These are phyloP conservation scores for Diaporthe humulicola DNA, from an alignment of 2,329 filamentous ascomycete genomes.

Conservation along the genomic window DNA sequence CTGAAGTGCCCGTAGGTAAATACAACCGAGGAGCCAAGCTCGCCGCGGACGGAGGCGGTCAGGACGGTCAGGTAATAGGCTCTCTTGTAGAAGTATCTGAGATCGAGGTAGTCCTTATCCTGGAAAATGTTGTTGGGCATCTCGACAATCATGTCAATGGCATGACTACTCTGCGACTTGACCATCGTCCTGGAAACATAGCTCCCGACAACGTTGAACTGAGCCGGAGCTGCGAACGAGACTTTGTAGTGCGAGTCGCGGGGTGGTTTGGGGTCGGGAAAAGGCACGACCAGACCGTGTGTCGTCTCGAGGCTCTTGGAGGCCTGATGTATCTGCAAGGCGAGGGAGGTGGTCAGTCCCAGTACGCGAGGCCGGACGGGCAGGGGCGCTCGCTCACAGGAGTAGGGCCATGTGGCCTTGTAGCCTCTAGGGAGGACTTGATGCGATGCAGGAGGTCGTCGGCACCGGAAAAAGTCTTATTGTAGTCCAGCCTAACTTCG, in stretches of 20 bases:
- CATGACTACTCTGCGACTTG: slow-evolving; percentile 69
- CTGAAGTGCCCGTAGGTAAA: slow-evolving; percentile 76
- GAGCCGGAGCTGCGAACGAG: slow-evolving; percentile 79
- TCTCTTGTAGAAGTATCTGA: slow-evolving; percentile 94
- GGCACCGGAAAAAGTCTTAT: slow-evolving; percentile 60
- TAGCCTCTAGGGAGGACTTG: slow-evolving; percentile 66
- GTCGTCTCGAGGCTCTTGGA: slow-evolving; percentile 75
- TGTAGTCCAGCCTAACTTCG: slow-evolving; percentile 67
- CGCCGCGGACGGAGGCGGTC: slow-evolving; percentile 75
- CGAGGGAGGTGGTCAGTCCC: not conserved
- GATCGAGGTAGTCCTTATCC: slow-evolving; percentile 93
- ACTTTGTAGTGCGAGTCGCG: slow-evolving; percentile 86
- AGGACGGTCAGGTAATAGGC: slow-evolving; percentile 92
- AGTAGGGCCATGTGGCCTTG: slow-evolving; percentile 62
- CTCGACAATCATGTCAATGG: slow-evolving; percentile 86
- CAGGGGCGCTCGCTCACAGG: slow-evolving; percentile 60
- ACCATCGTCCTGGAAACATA: slow-evolving; percentile 83
- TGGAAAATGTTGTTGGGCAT: slow-evolving; percentile 88
- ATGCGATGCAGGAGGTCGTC: slow-evolving; percentile 64
- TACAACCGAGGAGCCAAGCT: slow-evolving; percentile 66
- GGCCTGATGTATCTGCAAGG: slow-evolving; percentile 75
- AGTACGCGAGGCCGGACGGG: not conserved
- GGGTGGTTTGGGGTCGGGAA: slow-evolving; percentile 82
- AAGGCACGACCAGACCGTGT: slow-evolving; percentile 81
- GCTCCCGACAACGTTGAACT: slow-evolving; percentile 90